Conservation (phyloP, 345 rosid genomes). For the Adansonia digitata region DNA sequence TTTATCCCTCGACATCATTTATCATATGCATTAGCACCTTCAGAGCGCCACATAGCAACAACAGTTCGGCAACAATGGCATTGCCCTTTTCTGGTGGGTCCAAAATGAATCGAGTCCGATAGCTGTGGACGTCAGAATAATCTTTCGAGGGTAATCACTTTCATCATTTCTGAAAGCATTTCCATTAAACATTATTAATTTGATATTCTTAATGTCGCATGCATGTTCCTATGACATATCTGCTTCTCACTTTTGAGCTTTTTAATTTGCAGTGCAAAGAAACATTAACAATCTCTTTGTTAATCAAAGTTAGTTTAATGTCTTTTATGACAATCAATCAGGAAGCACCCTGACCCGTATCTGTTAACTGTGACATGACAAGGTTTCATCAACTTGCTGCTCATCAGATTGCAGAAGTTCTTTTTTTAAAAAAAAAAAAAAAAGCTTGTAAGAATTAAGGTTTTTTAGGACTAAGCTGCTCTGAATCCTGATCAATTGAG, state of each 20-base stretch:
- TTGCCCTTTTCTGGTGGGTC: background rate
- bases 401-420: no score
- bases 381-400: background rate
- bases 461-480: no score
- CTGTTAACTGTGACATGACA: background rate
- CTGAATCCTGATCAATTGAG: no score
- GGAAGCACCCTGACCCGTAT: background rate
- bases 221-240: background rate
- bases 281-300: background rate
- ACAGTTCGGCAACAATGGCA: background rate
- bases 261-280: background rate
- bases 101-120: background rate
- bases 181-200: no score
- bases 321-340: background rate
- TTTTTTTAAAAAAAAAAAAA: no score
- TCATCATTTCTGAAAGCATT: background rate
- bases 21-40: no score
- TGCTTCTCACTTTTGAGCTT: no score
- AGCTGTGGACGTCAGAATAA: constrained; percentile 1
- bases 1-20: no score
- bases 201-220: no score
- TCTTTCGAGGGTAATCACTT: background rate
- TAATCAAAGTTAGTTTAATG: background rate
- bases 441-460: no score
- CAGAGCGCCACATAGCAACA: background rate